Evolutionary conservation across 164 flowering plant species (phyloP), one percentile per base, ranked within the genome.

Genomic region (grape (Vitis vinifera)): DNA sequence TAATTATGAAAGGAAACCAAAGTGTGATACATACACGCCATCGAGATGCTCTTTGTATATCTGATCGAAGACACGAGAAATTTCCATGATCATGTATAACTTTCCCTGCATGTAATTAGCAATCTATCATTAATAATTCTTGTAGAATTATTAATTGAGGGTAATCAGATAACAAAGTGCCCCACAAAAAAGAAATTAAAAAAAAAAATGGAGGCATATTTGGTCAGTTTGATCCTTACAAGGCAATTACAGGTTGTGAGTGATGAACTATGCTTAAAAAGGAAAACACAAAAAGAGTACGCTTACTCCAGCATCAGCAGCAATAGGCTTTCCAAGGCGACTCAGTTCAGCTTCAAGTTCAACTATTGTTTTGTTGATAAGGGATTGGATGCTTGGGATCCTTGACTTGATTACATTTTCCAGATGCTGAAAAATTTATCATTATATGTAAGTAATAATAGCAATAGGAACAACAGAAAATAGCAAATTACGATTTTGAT

Each of bases 41-140:
- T 91, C 97, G 65, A 91, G 89, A 82, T 91, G 97, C 65, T 91
- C 97, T 71, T 82, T 89, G 77, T 81, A 91, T 61, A 75, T 91
- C 76, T 87, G 91, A 82, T 91, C 97, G 74, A 91, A 91, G 16
- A 72, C 70, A 30, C 97, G 88, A 72, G 88, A 83, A 12, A 91
- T 91, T 83, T 91, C 97, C 88, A 88, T 85, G 62, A 89, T 88
- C 73, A 74, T 69, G 69, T 89, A 86, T 66, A 89, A 68, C 68
- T 91, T 91, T 49, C 97, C 97, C 97, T 91, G 87, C 77, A 83
- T n/a, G 17, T 29, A 31, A 58, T 3, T 55, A 59, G 50, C 51
- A 62, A 60, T 58, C 55, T 57, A 69, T 62, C 59, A 73, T 15
- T 66, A 67, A 44, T 31, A 27, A 31, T 63, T 56, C 51, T 23